Evolutionary conservation across 805 yeast genomes (phyloP), one percentile per base, ranked within the genome.

Genomic region (Kockiozyma suomiensis): DNA sequence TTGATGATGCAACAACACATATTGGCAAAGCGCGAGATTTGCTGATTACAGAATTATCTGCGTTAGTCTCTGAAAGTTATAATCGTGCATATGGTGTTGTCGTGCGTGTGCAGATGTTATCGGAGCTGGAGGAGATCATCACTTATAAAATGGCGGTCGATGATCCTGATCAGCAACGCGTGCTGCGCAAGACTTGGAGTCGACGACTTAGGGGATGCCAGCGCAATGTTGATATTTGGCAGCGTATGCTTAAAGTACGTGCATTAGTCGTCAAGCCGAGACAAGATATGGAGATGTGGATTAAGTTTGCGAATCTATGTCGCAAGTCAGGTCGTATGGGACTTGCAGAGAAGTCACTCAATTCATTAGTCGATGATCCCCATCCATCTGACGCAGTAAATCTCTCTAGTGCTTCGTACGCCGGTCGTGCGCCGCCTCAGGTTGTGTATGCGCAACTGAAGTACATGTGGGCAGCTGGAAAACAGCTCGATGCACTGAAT

Each of bases 171-270:
- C 87, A 86, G 68, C 83, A 94, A 66, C 82, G 79, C 6, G 83
- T 85, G 15, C 86, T 94, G 81, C 81, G 96, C 67, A 85, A 86
- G 67, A 93, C 98, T 0, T 96, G 99, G 99, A 90, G 89, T 70
- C 88, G 89, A 53, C 82, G 99, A 69, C 77, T 94, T 52, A 76
- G 90, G 61, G 98, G 98, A 1, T 91, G 97, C 70, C 99, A 94
- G 75, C 82, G 94, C 68, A 94, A 94, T 75, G 98, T 94, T 53
- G 99, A 94, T 75, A 91, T 92, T n/a, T 94, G 99, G 99, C 97
- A 93, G 73, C 80, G 97, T 70, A 86, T 94, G 84, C 80, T 94
- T 61, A 89, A 92, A 72, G 97, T 93, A 1, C 81, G 99, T 58
- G 93, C 97, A 0, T 79, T 94, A 49, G 98, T 94, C 13, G 88